Conservation (phyloP, 306 rosid genomes). For the barrel medic (Medicago truncatula) region DNA sequence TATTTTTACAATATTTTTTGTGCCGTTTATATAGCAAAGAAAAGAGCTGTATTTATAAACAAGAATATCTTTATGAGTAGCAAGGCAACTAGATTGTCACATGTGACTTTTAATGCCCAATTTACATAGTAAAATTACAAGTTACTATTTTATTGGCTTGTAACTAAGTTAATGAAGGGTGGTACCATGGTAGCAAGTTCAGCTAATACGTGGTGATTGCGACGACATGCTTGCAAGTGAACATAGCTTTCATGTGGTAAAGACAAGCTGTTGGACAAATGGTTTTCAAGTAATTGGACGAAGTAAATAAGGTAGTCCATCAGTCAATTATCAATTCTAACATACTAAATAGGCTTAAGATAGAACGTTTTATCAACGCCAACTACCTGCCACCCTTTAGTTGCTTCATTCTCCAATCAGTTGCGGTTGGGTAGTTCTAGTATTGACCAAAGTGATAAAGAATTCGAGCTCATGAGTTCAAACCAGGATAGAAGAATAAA, state of each 20-base stretch:
- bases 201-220: slow-evolving; percentile 2
- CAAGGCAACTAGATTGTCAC: neutral
- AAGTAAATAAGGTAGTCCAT: slow-evolving; percentile 41
- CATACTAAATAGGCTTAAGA: slow-evolving; percentile 12
- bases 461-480: too few species aligned
- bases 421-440: neutral
- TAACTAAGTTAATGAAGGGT: neutral
- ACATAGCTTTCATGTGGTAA: neutral
- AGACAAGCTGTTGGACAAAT: slow-evolving; percentile 37
- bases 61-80: neutral
- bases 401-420: slow-evolving; percentile 12
- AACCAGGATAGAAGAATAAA: too few species aligned
- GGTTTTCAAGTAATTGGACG: slow-evolving; percentile 34
- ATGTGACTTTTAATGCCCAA: slow-evolving; percentile 1
- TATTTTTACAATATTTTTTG: neutral
- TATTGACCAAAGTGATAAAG: too few species aligned
- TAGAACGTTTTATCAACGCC: slow-evolving; percentile 51
- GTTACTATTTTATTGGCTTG: too few species aligned
- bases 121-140: neutral
- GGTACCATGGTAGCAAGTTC: slow-evolving; percentile 15
- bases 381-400: slow-evolving; percentile 41
- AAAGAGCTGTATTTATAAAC: neutral
- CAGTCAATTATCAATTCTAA: slow-evolving; percentile 56
- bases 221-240: neutral
- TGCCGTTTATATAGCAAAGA: slow-evolving; percentile 1